Base-by-base conservation (phyloP, 768 basidiomycete species). In the Tricholoma terreum region DNA sequence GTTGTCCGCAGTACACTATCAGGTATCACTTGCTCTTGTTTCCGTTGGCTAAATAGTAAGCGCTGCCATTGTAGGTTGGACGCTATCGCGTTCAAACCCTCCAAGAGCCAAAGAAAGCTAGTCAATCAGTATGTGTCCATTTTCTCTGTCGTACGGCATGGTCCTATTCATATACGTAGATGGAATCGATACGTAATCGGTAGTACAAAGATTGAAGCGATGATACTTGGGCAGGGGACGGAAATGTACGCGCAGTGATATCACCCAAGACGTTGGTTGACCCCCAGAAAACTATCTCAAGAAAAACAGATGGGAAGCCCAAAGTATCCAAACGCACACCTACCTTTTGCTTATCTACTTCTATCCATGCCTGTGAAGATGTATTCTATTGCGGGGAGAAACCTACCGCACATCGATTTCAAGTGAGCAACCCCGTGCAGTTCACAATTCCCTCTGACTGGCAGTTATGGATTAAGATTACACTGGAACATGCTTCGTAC, bases 1-100 rank as follows among this genome's bases (percentile, higher is more conserved):
- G 96, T 68, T 98, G 96, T 68, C 92, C 95, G 0, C 90, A 94
- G 62, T 96, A 97, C 68, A 93, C 96, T 3, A 98, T 98, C 69
- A 91, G 84, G 93, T 90, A 63, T 68, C 50, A 59, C 50, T 31
- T 31, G 38, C 35, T 21, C 58, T 21, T 55, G 36, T 56, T 52
- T 53, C 27, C 57, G 36, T 33, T 54, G 33, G 33, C 38, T 36
- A 17, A 22, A 57, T 53, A 52, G 50, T 34, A 15, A 11, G n/a
- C 14, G 45, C 33, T 30, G 27, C 9, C 38, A 30, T 8, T 51
- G 12, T 52, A 92, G 89, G 67, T 78, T 91, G 52, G 90, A 89
- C 67, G 85, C 83, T 2, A 66, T 76, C 1, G 71, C 69, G 34
- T 93, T 92, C 72, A 82, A 81, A 58, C 80, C 88, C 0, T 85